Evolutionary conservation across 179 eudicot genomes (phyloP).

Genomic region (Monotropa hypopitys): DNA sequence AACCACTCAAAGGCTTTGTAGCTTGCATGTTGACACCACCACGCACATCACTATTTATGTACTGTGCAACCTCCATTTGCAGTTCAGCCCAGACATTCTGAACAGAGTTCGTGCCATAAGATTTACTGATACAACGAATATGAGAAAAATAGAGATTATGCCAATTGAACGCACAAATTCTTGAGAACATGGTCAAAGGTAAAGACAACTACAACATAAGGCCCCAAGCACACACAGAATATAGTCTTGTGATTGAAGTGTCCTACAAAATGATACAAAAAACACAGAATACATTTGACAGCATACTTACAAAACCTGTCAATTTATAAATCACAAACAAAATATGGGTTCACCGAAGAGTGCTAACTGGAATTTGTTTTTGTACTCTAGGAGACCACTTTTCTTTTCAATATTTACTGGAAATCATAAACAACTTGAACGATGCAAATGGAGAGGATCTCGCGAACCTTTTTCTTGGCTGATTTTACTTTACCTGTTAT

Average conservation of each 20-base stretch:
- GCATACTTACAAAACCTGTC: background rate
- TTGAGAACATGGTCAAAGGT: background rate
- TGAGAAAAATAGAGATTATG: background rate
- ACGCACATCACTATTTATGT: constrained; percentile 82
- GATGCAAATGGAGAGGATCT: background rate
- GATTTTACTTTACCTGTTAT: background rate
- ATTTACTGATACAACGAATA: background rate
- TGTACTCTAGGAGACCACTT: background rate
- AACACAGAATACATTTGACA: background rate
- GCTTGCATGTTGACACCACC: constrained; percentile 31
- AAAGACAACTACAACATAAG: background rate
- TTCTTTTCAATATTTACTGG: background rate
- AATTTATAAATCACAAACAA: background rate
- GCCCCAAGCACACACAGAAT: background rate
- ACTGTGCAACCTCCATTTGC: constrained; percentile 79
- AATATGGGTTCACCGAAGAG: background rate
- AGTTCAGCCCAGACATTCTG: constrained; percentile 65
- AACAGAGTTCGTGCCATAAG: constrained; percentile 5
- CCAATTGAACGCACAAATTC: background rate
- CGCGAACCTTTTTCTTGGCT: background rate
- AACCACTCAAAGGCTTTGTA: constrained; percentile 50
- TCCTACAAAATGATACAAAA: background rate
- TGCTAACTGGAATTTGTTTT: background rate
- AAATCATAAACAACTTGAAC: background rate
- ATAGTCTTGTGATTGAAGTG: background rate